Evolutionary conservation across 2,329 filamentous ascomycete species (phyloP), one percentile per base, ranked within the genome.

Genomic region (Clarireedia sp.): DNA sequence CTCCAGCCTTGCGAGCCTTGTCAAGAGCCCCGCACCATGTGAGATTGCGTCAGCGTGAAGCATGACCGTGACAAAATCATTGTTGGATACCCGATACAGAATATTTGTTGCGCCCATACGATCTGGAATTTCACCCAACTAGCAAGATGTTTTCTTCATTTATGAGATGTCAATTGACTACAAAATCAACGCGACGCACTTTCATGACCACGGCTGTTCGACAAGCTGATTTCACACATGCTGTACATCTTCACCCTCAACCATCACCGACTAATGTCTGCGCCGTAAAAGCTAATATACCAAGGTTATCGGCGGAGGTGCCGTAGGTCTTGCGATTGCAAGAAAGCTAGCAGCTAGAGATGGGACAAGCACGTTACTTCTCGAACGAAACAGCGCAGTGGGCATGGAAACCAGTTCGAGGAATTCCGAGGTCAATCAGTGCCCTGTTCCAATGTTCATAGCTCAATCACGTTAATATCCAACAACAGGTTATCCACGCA

Each of bases 401-500:
- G 86, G 86, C 1, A 86, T 77, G 52, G 86, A 89, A 69, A 89
- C 85, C 0, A 86, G 81, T 63, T 85, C 81, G 64, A 75, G 86
- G 33, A 89, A 89, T 66, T 87, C 83, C 24, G 86, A 89, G 75
- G 68, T 69, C 40, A 47, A 51, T 45, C 5, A 29, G 4, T 47
- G 14, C 9, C 36, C 16, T 5, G 3, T 24, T n/a, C 26, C 8
- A 48, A 26, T 16, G n/a, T 17, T 26, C 19, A 10, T 43, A 49
- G 10, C 37, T 21, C 12, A 16, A 29, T 7, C 7, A 16, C 26
- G 23, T 21, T 50, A n/a, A 40, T 14, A 17, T 16, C 14, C 14
- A 23, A 17, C 8, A 12, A 43, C 26, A 97, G 79, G 92, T 97
- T 54, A 95, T 99, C 64, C 94, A 99, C 70, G 94, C 89, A 1